These are phyloP conservation scores for Neohortaea acidophila DNA, from an alignment of 495 filamentous ascomycete genomes.

Conservation along the genomic window DNA sequence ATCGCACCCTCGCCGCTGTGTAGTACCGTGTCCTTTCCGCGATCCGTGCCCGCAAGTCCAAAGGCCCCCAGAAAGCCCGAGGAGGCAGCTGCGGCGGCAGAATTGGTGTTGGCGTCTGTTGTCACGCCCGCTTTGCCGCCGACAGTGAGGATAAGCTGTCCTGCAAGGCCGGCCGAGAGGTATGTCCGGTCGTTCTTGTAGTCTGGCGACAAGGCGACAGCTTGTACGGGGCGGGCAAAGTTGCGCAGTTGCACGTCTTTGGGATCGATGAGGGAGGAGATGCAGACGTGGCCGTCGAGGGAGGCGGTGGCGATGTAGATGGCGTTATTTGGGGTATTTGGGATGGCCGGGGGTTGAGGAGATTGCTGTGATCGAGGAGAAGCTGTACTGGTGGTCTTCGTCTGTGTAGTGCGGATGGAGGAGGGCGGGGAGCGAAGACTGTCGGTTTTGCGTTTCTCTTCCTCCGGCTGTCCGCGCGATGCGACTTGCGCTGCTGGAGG, in stretches of 20 bases:
- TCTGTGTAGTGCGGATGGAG: neutral
- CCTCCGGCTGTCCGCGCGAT: neutral
- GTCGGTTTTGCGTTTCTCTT: neutral
- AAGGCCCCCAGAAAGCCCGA: slow-evolving; percentile 85
- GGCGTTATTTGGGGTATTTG: slow-evolving; percentile 61
- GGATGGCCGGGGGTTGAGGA: slow-evolving; percentile 36
- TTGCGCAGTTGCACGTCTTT: slow-evolving; percentile 80
- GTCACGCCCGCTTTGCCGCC: slow-evolving; percentile 64
- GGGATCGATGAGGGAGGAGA: slow-evolving; percentile 61
- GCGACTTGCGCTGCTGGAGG: slow-evolving; percentile 36
- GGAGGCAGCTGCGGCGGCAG: slow-evolving; percentile 67
- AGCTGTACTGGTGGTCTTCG: neutral
- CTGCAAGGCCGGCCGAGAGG: slow-evolving; percentile 77
- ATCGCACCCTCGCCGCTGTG: slow-evolving; percentile 90
- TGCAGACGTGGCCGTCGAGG: slow-evolving; percentile 86
- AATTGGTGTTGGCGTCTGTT: slow-evolving; percentile 63
- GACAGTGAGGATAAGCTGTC: slow-evolving; percentile 75
- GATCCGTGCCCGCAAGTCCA: slow-evolving; percentile 59
- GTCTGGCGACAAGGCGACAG: slow-evolving; percentile 80
- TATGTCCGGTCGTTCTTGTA: slow-evolving; percentile 79
- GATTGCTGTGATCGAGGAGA: neutral
- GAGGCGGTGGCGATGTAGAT: slow-evolving; percentile 89
- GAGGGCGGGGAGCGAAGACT: neutral
- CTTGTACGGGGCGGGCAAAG: slow-evolving; percentile 80
- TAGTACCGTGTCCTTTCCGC: slow-evolving; percentile 71